Conservation (phyloP, 2,329 filamentous ascomycete species). For the Trichoderma koningii region DNA sequence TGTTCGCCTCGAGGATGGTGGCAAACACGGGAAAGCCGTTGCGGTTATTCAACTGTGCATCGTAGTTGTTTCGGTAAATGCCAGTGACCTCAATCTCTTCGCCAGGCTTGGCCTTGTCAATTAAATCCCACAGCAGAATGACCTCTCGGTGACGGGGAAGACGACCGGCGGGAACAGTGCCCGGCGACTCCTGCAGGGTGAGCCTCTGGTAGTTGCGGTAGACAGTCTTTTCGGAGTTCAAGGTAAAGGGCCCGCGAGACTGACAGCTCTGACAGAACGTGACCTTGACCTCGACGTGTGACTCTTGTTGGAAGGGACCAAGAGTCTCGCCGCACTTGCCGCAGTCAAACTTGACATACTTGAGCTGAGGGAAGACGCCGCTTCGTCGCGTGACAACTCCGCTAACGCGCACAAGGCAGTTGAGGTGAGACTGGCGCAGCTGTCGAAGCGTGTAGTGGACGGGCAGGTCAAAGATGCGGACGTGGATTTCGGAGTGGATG, state of each 20-base stretch:
- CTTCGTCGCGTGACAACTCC: slow-evolving; percentile 93
- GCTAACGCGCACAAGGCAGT: slow-evolving; percentile 90
- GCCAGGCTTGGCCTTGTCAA: slow-evolving; percentile 93
- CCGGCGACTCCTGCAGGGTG: slow-evolving; percentile 94
- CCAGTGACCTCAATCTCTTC: slow-evolving; percentile 98
- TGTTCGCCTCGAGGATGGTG: slow-evolving; percentile 95
- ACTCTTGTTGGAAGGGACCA: slow-evolving; percentile 96
- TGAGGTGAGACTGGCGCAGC: slow-evolving; percentile 90
- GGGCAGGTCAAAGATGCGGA: slow-evolving; percentile 92
- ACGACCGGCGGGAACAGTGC: slow-evolving; percentile 93
- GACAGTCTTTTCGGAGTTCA: slow-evolving; percentile 96
- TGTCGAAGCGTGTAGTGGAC: slow-evolving; percentile 95
- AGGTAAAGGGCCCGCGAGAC: slow-evolving; percentile 87
- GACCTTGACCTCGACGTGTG: slow-evolving; percentile 93
- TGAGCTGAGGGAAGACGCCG: slow-evolving; percentile 95
- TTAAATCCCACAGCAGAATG: slow-evolving; percentile 93
- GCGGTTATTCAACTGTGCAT: slow-evolving; percentile 95
- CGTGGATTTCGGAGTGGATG: slow-evolving; percentile 96
- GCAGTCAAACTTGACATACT: slow-evolving; percentile 98
- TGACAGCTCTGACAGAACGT: slow-evolving; percentile 97
- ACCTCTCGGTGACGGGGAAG: slow-evolving; percentile 92
- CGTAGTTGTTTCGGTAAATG: slow-evolving; percentile 97
- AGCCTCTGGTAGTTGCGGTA: slow-evolving; percentile 99
- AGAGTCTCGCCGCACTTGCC: slow-evolving; percentile 88
- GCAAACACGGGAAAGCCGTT: slow-evolving; percentile 99